Percentiles rank a stretch among this genome's conserved stretches.
Conservation (phyloP, 2,329 filamentous ascomycete genomes). For the Botrytis fragariae region DNA sequence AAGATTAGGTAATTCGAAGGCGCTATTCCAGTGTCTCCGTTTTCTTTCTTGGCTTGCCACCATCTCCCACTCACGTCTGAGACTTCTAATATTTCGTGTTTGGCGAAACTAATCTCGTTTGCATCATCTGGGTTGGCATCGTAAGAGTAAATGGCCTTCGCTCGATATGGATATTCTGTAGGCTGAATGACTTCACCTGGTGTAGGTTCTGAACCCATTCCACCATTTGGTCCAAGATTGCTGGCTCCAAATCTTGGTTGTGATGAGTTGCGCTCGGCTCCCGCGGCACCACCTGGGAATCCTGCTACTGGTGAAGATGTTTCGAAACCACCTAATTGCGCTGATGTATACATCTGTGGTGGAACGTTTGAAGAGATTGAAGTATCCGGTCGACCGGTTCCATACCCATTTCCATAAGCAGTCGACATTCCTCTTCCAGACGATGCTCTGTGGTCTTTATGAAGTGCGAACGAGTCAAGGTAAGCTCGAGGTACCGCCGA, state of each 20-base stretch:
- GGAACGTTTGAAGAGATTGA: conserved; percentile 73
- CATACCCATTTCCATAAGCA: conserved; percentile 69
- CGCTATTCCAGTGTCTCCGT: conserved; percentile 86
- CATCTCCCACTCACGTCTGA: conserved; percentile 94
- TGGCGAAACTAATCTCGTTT: conserved; percentile 94
- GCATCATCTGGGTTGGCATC: conserved; percentile 96
- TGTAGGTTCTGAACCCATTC: conserved; percentile 35
- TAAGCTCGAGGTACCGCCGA: conserved; percentile 83
- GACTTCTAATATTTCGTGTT: conserved; percentile 94
- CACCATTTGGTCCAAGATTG: conserved; percentile 35
- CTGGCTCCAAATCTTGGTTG: conserved; percentile 43
- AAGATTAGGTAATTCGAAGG: conserved; percentile 84
- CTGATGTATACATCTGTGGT: conserved; percentile 97
- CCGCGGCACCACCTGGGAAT: conserved; percentile 33
- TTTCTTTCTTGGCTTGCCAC: conserved; percentile 98
- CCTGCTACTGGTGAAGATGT: conserved; percentile 77
- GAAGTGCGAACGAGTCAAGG: conserved; percentile 90
- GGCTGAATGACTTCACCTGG: conserved; percentile 63
- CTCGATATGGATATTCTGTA: conserved; percentile 93
- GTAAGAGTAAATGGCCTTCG: conserved; percentile 98
- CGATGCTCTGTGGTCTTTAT: conserved; percentile 66
- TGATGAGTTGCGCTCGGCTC: conserved; percentile 60
- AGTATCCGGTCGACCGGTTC: conserved; percentile 74
- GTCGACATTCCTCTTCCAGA: conserved; percentile 56
- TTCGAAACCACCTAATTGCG: conserved; percentile 92